Base-by-base conservation (phyloP, 2,329 filamentous ascomycete genomes). In the Colletotrichum sublineola region DNA sequence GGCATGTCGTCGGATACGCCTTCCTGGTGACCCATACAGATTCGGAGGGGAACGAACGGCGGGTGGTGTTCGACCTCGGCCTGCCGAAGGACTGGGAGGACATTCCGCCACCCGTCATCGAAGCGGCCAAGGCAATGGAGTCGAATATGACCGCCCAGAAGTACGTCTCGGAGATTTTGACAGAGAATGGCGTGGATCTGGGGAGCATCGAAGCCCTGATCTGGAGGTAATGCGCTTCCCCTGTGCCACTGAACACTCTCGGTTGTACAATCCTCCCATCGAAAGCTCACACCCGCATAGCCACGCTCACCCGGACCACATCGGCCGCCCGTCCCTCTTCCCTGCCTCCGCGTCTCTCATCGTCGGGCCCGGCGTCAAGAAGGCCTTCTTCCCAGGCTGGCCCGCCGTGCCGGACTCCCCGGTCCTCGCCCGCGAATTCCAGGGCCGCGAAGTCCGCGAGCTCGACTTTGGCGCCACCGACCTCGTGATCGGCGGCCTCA, bases 281-380 rank as follows among this genome's bases (percentile, higher is more conserved):
- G 1, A 18, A 24, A 38, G 20, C 20, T 50, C 14, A 48, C 18
- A n/a, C 4, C 2, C 44, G 14, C 18, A 15, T 24, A 63, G 62
- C 42, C 77, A 80, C 60, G 75, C 73, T 31, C 78, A 80, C 57
- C 75, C 75, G 12, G 78, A 80, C 46, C 77, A 79, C 65, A 73
- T 71, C 20, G 78, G 78, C 20, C 75, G 79, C 38, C 71, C 74
- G 2, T 75, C 76, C 0, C 72, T 70, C 9, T 80, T 79, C 38
- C 74, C 75, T 3, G 31, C 73, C 1, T 65, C 58, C 9, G 77
- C 77, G 6, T 44, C 69, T 1, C 48, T 79, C 11, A 62, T 79
- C 31, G 76, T 78, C 8, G 77, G 78, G 2, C 77, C 77, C 0
- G 76, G 75, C 8, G 69, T 76, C 57, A 73, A 66, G 31, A 55